Evolutionary conservation across 371 early-diverging fungal species (phyloP).

Genomic region (Funneliformis caledonium): DNA sequence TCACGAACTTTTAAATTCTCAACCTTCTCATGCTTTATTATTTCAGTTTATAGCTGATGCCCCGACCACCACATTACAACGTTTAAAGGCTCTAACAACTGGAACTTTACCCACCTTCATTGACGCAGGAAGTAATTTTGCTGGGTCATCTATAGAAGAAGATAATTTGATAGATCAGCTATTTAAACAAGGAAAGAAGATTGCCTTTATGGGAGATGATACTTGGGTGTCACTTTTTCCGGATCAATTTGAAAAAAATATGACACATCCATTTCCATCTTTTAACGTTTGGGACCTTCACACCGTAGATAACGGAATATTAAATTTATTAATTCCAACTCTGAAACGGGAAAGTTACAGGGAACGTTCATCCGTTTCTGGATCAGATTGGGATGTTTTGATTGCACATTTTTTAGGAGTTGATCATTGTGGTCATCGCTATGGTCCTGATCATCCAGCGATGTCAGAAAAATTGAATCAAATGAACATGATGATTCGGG

Average conservation of each 20-base stretch:
- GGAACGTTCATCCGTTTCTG: background rate
- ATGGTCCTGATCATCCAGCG: constrained; percentile 85
- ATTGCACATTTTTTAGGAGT: constrained; percentile 95
- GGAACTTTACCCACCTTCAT: constrained; percentile 93
- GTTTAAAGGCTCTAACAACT: constrained; percentile 90
- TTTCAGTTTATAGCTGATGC: constrained; percentile 91
- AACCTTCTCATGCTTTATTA: constrained; percentile 72
- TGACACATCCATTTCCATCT: constrained; percentile 78
- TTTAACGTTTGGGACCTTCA: constrained; percentile 94
- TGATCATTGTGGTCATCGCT: constrained; percentile 96
- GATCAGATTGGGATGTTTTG: constrained; percentile 70
- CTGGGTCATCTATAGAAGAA: constrained; percentile 77
- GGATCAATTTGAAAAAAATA: constrained; percentile 48
- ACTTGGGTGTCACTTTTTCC: constrained; percentile 93
- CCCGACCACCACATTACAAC: constrained; percentile 96
- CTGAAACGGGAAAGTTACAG: constrained; percentile 41
- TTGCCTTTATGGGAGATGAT: constrained; percentile 88
- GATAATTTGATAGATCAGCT: constrained; percentile 82
- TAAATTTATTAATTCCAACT: constrained; percentile 65
- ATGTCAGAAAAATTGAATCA: constrained; percentile 85
- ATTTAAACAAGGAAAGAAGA: constrained; percentile 43
- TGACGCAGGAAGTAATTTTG: constrained; percentile 95
- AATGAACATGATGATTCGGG: constrained; percentile 80
- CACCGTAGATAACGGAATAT: constrained; percentile 89
- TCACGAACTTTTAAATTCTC: constrained; percentile 52